Evolutionary conservation across 805 yeast genomes (phyloP), one percentile per base, ranked within the genome.

Genomic region (Isabelozyma heimii): DNA sequence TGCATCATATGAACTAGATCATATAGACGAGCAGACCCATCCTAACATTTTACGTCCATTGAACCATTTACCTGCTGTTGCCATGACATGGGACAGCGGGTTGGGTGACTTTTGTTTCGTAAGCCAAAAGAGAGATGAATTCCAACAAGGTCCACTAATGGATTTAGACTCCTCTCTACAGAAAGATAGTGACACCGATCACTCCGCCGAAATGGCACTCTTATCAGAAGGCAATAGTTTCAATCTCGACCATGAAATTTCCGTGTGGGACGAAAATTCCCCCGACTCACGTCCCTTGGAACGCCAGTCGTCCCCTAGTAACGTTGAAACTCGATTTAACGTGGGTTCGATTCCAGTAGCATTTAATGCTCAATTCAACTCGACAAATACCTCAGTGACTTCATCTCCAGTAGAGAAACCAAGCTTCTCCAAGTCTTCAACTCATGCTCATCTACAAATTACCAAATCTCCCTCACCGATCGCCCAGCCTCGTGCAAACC

Each of bases 71-170:
- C 72, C 82, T 1, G 65, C 76, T 7, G 73, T 75, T 0, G 69
- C 88, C 0, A 59, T 78, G 4, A 73, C 83, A 0, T 89, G 94
- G 95, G 71, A 81, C 47, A 65, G 67, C 4, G 75, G 82, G 0
- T 60, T 59, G 14, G 75, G 79, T 40, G 79, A 77, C 44, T 60
- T 88, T 40, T 53, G 77, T 1, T 79, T 83, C 52, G 73, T 82
- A 1, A 70, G 73, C 33, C 89, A 85, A 58, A 72, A 73, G 10
- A 71, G 68, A 45, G 44, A 62, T 40, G 81, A 78, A 38, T 77
- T 70, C 55, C 76, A 73, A 44, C 40, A 46, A n/a, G 39, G 35
- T 9, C 37, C 49, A 13, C 37, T 37, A 7, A n/a, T 37, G 9
- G 49, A 46, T 37, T 24, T 40, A 16, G 38, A 42, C 24, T 14